These are phyloP conservation scores for Phenoliferia sp. DNA, from an alignment of 1,284 basidiomycete species.

Conservation along the genomic window DNA sequence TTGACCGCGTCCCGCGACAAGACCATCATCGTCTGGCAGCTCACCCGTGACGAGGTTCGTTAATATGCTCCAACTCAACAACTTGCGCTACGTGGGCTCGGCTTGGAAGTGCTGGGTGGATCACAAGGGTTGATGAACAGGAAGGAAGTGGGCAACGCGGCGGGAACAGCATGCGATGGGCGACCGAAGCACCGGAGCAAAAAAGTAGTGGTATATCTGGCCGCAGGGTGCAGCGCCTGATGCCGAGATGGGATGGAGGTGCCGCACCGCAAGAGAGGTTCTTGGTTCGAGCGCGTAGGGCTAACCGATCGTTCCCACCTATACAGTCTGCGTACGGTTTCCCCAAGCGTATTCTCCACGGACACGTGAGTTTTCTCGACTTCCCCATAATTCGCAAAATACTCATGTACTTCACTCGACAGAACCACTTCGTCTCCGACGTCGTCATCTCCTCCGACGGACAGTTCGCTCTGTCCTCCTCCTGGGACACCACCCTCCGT, in stretches of 20 bases:
- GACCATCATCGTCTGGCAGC: conserved; percentile 99
- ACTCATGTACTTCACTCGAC: background rate
- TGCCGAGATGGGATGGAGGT: background rate
- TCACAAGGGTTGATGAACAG: background rate
- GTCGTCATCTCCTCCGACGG: conserved; percentile 95
- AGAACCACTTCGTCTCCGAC: conserved; percentile 98
- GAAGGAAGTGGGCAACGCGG: no score
- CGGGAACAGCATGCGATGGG: no score
- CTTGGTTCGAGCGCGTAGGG: background rate
- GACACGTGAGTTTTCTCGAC: conserved; percentile 54
- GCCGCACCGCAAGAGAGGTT: background rate
- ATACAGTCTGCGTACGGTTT: conserved; percentile 72
- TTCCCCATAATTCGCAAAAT: background rate
- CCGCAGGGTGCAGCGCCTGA: no score
- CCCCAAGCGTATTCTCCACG: conserved; percentile 95
- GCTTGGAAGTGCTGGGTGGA: background rate
- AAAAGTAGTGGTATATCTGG: no score
- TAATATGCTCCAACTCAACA: background rate
- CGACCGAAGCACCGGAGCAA: no score
- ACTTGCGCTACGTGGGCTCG: background rate
- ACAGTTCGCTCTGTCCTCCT: conserved; percentile 98
- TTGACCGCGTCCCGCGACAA: conserved; percentile 62
- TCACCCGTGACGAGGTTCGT: conserved; percentile 79
- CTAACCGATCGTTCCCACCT: background rate
- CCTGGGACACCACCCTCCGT: conserved; percentile 99